A percentile compares a stretch with the other conserved stretches of the same genome.
phyloP scores from a whole-genome alignment of 1,284 basidiomycete genomes.

The Cutaneotrichosporon daszewskae region DNA sequence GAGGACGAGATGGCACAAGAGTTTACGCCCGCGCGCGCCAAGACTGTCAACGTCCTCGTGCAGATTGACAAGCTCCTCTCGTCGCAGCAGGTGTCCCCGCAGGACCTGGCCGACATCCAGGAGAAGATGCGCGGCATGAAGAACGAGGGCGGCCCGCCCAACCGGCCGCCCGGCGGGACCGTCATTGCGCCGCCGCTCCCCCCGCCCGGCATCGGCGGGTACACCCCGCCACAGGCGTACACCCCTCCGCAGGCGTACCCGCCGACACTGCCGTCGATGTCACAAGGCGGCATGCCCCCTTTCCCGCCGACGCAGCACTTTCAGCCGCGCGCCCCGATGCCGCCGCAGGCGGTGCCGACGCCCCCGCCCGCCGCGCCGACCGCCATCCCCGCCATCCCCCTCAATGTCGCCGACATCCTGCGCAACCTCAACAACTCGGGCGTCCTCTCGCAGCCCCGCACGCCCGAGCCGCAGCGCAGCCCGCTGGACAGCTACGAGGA shows the following conservation, averaged over 20 bases:
- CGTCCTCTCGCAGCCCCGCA: slow-evolving; percentile 51
- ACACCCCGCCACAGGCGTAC: slow-evolving; percentile 16
- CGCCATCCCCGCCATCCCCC: slow-evolving; percentile 21
- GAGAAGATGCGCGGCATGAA: slow-evolving; percentile 35
- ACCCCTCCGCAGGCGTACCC: slow-evolving; percentile 10
- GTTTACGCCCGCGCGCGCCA: slow-evolving; percentile 12
- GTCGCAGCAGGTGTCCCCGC: slow-evolving; percentile 26
- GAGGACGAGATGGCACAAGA: slow-evolving; percentile 33
- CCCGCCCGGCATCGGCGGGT: no score
- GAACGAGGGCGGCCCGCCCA: slow-evolving; percentile 42
- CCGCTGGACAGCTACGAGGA: slow-evolving; percentile 64
- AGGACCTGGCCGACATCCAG: slow-evolving; percentile 39
- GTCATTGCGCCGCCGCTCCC: slow-evolving; percentile 1
- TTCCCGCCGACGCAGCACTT: slow-evolving; percentile 2
- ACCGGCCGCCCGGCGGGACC: no score
- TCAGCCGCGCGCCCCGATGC: slow-evolving; percentile 12
- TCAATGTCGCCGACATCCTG: slow-evolving; percentile 39
- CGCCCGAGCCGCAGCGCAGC: slow-evolving; percentile 47
- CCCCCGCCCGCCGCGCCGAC: slow-evolving; percentile 9
- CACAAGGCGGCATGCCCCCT: no score
- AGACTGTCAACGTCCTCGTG: slow-evolving; percentile 36
- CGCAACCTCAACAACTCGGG: slow-evolving; percentile 36
- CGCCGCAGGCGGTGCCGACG: slow-evolving; percentile 19
- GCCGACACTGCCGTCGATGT: slow-evolving; percentile 2
- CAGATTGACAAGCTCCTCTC: slow-evolving; percentile 37